Evolutionary conservation across 2,329 filamentous ascomycete species (phyloP).

Genomic region (Dactylonectria estremocensis): DNA sequence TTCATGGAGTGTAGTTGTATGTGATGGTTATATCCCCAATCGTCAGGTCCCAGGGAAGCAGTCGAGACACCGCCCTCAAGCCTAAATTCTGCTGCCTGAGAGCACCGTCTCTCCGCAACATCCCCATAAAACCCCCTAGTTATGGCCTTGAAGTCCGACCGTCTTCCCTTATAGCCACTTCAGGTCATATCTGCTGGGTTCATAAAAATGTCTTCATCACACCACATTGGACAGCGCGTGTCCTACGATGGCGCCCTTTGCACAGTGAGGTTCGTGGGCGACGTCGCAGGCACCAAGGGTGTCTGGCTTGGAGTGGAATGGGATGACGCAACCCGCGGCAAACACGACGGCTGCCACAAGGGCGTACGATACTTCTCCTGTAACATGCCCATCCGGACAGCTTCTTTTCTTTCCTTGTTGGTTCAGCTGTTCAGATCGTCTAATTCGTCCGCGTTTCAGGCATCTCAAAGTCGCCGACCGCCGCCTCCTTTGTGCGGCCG

Average conservation of each 20-base stretch:
- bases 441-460: constrained; percentile 53
- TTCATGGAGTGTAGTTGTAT: no score
- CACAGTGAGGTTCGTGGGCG: constrained; percentile 87
- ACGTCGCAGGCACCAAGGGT: constrained; percentile 82
- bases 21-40: no score
- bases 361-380: constrained; percentile 87
- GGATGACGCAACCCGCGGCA: constrained; percentile 89
- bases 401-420: neutral
- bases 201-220: constrained; percentile 55
- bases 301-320: constrained; percentile 96
- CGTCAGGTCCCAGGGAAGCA: neutral
- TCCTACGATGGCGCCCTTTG: constrained; percentile 85
- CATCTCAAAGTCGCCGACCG: constrained; percentile 75
- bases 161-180: constrained; percentile 4
- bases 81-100: constrained; percentile 41
- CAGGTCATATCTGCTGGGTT: neutral
- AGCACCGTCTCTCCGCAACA: constrained; percentile 22
- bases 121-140: neutral
- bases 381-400: constrained; percentile 57
- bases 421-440: neutral
- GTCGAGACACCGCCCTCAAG: neutral
- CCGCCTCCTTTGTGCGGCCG: constrained; percentile 90
- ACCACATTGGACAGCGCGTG: constrained; percentile 79
- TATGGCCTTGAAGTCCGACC: constrained; percentile 14
- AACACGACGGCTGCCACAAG: constrained; percentile 89